Conservation (phyloP, 306 rosid genomes). For the Quercus gilva region DNA sequence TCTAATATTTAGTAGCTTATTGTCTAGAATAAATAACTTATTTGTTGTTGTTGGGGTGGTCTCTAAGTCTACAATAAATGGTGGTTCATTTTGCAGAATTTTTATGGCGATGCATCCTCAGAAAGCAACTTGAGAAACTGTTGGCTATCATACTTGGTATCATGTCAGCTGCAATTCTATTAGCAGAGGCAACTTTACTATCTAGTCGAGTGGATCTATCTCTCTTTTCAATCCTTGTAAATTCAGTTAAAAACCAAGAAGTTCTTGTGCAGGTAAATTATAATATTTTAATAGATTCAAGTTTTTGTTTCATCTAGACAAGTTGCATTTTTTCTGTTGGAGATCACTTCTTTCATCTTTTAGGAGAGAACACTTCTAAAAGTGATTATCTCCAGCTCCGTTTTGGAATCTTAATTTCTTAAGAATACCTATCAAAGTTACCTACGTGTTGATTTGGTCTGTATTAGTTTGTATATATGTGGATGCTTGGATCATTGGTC, state of each 20-base stretch:
- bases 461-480: background rate
- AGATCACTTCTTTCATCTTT: background rate
- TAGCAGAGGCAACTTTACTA: slow-evolving; percentile 93
- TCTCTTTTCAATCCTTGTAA: slow-evolving; percentile 87
- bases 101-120: slow-evolving; percentile 82
- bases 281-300: slow-evolving; percentile 7
- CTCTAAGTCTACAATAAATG: background rate
- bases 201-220: slow-evolving; percentile 74
- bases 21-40: background rate
- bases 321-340: background rate
- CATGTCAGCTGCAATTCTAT: slow-evolving; percentile 90
- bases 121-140: slow-evolving; percentile 76
- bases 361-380: slow-evolving; percentile 1
- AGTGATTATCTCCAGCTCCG: background rate
- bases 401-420: background rate
- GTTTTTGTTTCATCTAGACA: slow-evolving; percentile 6
- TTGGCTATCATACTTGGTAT: slow-evolving; percentile 75
- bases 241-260: slow-evolving; percentile 72
- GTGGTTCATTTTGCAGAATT: slow-evolving; percentile 65
- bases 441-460: background rate
- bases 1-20: background rate
- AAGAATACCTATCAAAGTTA: background rate
- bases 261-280: slow-evolving; percentile 84
- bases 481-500: background rate
- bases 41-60: background rate